Base-by-base conservation (phyloP, 2,329 filamentous ascomycete species). In the Cladosporium sp. region DNA sequence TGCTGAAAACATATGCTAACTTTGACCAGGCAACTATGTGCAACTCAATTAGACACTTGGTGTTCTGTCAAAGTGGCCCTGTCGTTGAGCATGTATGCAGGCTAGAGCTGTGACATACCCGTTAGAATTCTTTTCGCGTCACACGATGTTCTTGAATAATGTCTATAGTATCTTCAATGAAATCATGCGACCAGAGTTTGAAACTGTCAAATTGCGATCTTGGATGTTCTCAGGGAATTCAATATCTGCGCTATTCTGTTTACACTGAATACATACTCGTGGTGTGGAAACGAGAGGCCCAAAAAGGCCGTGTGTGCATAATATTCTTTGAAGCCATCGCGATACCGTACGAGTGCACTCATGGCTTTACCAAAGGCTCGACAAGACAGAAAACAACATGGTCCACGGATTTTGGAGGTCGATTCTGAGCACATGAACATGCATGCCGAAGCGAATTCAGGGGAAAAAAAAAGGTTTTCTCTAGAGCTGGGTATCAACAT, bases 11-110 rank as follows among this genome's bases (percentile, higher is more conserved):
- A n/a, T 25, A 14, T 15, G 40, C 19, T 49, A 19, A 54, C 60
- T 45, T 22, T 34, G 0, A n/a, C 7, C 51, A 78, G 75, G 75
- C 45, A 80, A 81, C 64, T 81, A 81, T 61, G 78, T 81, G 30
- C 75, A 76, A 59, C 60, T 80, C 59, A 75, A 74, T 64, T 64
- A 55, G 49, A 12, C 30, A 9, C 11, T 34, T 12, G 8, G 43
- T 12, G 15, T 20, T 25, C 12, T 20, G 30, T n/a, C 3, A 1
- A n/a, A 19, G 17, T 50, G 8, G 28, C 28, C n/a, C 5, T 37
- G 12, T 19, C 8, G 14, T 49, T 11, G 25, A 20, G n/a, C 28
- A 19, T 11, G 30, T 25, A 50, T 50, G 47, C 40, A 43, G 15
- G n/a, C 11, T 7, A n/a, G 45, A 17, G 7, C 1, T 20, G 3